phyloP scores from a whole-genome alignment of 169 alveolate genomes.

The Eimeria zaria region DNA sequence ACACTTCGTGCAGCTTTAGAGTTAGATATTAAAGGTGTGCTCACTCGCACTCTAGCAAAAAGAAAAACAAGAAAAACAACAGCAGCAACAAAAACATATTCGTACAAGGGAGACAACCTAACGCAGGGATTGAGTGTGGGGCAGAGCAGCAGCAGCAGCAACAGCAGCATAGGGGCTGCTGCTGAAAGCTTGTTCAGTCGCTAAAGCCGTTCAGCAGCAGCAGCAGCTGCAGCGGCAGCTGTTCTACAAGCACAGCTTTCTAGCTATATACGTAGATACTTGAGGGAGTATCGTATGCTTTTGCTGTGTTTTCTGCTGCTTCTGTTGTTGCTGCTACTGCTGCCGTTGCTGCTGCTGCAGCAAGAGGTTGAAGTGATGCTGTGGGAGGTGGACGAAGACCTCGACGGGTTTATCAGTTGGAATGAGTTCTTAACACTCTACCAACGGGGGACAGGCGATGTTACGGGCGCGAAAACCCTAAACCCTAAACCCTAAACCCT shows the following conservation, averaged over 20 bases:
- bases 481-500: slow-evolving; percentile 30
- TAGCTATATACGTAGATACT: neutral
- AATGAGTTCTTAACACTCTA: slow-evolving; percentile 95
- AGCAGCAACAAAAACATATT: neutral
- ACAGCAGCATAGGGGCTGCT: neutral
- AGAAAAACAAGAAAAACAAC: no score
- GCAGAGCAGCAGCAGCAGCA: slow-evolving; percentile 7
- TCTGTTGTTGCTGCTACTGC: neutral
- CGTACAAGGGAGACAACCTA: neutral
- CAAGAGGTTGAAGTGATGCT: slow-evolving; percentile 92
- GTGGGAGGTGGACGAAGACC: slow-evolving; percentile 97
- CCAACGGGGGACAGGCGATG: slow-evolving; percentile 94
- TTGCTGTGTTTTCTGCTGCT: neutral
- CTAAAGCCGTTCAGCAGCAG: neutral
- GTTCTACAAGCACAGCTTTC: neutral
- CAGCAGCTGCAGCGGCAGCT: slow-evolving; percentile 19
- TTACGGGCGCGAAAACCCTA: slow-evolving; percentile 85
- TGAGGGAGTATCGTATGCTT: neutral
- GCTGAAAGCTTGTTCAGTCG: neutral
- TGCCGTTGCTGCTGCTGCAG: slow-evolving; percentile 54
- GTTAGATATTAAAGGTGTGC: no score
- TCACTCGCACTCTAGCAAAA: no score
- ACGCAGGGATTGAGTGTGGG: neutral
- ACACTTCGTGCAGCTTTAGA: no score
- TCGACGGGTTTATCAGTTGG: slow-evolving; percentile 93